Evolutionary conservation across 768 basidiomycete genomes (phyloP).

Genomic region (Pleurotus tuber-regium): DNA sequence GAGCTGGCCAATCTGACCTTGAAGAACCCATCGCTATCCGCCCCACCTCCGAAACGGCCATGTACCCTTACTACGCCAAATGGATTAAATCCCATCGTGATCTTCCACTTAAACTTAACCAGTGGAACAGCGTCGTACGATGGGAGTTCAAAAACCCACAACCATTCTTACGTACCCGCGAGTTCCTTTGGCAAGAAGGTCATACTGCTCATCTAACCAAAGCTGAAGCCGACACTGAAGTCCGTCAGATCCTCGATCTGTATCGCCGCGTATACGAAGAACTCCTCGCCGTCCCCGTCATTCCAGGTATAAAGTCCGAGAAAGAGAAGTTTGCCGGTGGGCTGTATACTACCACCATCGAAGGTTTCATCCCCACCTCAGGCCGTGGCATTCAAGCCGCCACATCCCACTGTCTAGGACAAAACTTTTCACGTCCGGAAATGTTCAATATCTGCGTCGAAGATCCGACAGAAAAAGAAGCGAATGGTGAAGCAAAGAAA

Average conservation of each 20-base stretch:
- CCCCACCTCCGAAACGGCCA: constrained; percentile 97
- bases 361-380: constrained; percentile 96
- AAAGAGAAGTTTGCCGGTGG: constrained; percentile 99
- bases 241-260: constrained; percentile 90
- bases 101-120: constrained; percentile 93
- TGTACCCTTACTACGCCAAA: constrained; percentile 99
- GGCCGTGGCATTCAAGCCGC: constrained; percentile 97
- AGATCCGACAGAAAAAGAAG: constrained; percentile 76
- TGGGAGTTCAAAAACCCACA: constrained; percentile 99
- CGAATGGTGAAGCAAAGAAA: constrained; percentile 49
- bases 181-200: constrained; percentile 99
- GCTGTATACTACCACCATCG: constrained; percentile 96
- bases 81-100: constrained; percentile 99
- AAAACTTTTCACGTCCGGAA: constrained; percentile 93
- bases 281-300: constrained; percentile 94
- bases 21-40: constrained; percentile 98
- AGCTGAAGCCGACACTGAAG: constrained; percentile 87
- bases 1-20: constrained; percentile 89
- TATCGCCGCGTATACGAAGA: constrained; percentile 97
- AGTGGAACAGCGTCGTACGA: constrained; percentile 99
- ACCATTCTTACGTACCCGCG: constrained; percentile 98
- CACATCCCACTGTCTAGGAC: constrained; percentile 97
- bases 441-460: constrained; percentile 99
- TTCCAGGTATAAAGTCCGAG: constrained; percentile 95
- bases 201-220: constrained; percentile 94